These are phyloP conservation scores for Penicillium canescens DNA, from an alignment of 495 filamentous ascomycete species.

Conservation along the genomic window DNA sequence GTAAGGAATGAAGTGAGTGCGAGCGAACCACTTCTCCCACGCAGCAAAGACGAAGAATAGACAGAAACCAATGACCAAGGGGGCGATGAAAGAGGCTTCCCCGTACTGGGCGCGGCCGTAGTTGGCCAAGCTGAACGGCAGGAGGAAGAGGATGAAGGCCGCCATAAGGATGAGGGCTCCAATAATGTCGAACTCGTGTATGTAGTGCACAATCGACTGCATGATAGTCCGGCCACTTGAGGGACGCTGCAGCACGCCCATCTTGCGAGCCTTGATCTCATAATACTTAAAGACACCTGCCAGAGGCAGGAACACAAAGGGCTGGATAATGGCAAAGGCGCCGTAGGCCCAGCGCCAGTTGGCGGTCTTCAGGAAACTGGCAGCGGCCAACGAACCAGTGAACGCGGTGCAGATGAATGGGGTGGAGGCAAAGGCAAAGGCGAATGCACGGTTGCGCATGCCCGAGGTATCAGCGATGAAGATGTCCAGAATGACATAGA, in stretches of 20 bases:
- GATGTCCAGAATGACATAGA: constrained; percentile 57
- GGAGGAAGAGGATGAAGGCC: constrained; percentile 61
- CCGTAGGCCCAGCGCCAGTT: constrained; percentile 67
- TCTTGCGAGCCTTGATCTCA: constrained; percentile 56
- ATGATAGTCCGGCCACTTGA: constrained; percentile 46
- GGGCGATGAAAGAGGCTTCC: constrained; percentile 54
- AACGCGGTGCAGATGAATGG: constrained; percentile 64
- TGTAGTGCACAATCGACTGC: constrained; percentile 53
- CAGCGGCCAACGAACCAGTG: constrained; percentile 33
- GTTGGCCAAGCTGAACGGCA: constrained; percentile 58
- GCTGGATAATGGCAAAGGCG: constrained; percentile 59
- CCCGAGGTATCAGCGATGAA: constrained; percentile 69
- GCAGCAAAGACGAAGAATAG: constrained; percentile 58
- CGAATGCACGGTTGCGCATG: constrained; percentile 61
- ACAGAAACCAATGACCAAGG: constrained; percentile 57
- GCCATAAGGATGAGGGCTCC: constrained; percentile 58
- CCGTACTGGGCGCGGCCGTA: constrained; percentile 48
- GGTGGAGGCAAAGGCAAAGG: constrained; percentile 61
- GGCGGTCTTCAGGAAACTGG: constrained; percentile 48
- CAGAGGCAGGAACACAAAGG: constrained; percentile 55
- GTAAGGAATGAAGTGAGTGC: constrained; percentile 59
- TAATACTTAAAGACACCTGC: constrained; percentile 56
- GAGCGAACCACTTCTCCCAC: constrained; percentile 59
- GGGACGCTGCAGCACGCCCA: constrained; percentile 36
- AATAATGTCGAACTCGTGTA: constrained; percentile 60